Evolutionary conservation across 140 eudicot genomes (phyloP).

Genomic region (Oenanthe javanica): DNA sequence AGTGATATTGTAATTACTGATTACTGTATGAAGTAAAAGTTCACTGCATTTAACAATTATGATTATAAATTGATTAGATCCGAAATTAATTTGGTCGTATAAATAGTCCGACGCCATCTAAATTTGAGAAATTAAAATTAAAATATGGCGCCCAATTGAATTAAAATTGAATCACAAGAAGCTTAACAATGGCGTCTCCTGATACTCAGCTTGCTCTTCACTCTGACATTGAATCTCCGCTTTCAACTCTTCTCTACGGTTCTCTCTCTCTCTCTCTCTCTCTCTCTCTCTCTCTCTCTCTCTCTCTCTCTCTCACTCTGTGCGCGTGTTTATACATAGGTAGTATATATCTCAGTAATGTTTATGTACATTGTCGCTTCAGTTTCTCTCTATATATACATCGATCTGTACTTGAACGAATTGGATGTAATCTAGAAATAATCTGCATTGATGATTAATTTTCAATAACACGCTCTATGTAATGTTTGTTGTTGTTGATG

Average conservation of each 20-base stretch:
- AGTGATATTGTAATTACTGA: too few relatives aligned
- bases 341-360: too few relatives aligned
- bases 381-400: background rate
- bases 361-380: too few relatives aligned
- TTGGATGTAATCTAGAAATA: too few relatives aligned
- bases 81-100: background rate
- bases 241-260: slow-evolving; percentile 16
- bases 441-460: background rate
- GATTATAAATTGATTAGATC: too few relatives aligned
- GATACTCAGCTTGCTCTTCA: slow-evolving; percentile 14
- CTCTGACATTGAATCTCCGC: slow-evolving; percentile 9
- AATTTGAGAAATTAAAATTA: background rate
- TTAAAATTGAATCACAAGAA: background rate
- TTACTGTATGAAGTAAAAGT: too few relatives aligned
- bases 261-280: slow-evolving; percentile 11
- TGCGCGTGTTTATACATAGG: too few relatives aligned
- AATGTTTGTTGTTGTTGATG: background rate
- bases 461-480: background rate
- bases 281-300: background rate
- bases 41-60: too few relatives aligned
- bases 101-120: background rate
- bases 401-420: background rate
- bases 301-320: background rate
- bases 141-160: slow-evolving; percentile 6
- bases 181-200: slow-evolving; percentile 11